Evolutionary conservation across 2,329 filamentous ascomycete species (phyloP).

Genomic region (Pyrenochaeta sp.): DNA sequence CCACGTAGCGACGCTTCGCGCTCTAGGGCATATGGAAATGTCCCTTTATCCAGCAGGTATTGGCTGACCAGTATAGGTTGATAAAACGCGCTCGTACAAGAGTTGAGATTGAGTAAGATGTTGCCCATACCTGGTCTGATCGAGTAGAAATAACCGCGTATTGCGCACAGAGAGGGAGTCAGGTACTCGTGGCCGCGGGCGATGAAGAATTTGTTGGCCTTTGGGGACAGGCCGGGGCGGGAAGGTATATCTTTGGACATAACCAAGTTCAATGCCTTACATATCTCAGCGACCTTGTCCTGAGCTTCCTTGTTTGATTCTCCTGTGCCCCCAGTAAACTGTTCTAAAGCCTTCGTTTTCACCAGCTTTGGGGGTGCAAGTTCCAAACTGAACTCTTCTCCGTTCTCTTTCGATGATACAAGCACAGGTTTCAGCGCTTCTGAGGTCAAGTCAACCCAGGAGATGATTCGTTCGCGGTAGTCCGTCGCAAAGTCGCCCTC

Average conservation of each 20-base stretch:
- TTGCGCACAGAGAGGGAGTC: slow-evolving; percentile 5
- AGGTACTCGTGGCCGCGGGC: slow-evolving; percentile 4
- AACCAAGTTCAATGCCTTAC: slow-evolving; percentile 6
- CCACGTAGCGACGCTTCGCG: slow-evolving; percentile 4
- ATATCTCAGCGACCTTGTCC: neutral
- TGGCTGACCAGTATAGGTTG: slow-evolving; percentile 15
- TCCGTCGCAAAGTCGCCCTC: slow-evolving; percentile 7
- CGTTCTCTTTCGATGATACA: neutral
- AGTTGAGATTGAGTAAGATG: slow-evolving; percentile 14
- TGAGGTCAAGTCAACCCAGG: slow-evolving; percentile 4
- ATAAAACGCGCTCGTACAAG: slow-evolving; percentile 18
- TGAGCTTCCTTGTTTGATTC: slow-evolving; percentile 5
- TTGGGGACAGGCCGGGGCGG: slow-evolving; percentile 1
- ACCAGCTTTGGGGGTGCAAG: no score
- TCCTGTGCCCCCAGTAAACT: slow-evolving; percentile 6
- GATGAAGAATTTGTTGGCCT: slow-evolving; percentile 15
- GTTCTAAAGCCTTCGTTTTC: slow-evolving; percentile 4
- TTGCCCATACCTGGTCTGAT: slow-evolving; percentile 14
- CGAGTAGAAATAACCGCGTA: slow-evolving; percentile 21
- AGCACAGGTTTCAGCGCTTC: neutral
- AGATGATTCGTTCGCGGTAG: slow-evolving; percentile 1
- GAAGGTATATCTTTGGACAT: slow-evolving; percentile 6
- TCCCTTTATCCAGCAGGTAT: slow-evolving; percentile 4
- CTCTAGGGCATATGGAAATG: neutral
- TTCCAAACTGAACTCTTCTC: neutral